Conservation (phyloP, 2,329 filamentous ascomycete species). For the Rutstroemia sp. region DNA sequence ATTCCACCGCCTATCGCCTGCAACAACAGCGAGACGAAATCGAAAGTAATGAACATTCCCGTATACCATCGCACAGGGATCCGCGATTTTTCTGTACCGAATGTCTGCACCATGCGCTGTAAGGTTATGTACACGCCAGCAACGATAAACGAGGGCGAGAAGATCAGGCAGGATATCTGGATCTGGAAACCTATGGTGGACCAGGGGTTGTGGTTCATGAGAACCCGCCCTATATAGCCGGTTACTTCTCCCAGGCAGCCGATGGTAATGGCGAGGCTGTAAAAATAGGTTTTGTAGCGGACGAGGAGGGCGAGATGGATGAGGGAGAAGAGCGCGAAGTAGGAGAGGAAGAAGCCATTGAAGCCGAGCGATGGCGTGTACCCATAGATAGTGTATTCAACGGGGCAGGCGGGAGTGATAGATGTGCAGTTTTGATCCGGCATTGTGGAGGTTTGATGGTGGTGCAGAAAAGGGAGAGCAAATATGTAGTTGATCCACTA, state of each 20-base stretch:
- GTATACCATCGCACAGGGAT: conserved; percentile 39
- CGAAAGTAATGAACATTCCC: conserved; percentile 50
- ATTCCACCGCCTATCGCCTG: conserved; percentile 52
- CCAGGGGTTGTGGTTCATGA: conserved; percentile 46
- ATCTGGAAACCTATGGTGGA: conserved; percentile 36
- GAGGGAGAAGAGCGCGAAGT: conserved; percentile 39
- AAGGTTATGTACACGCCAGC: conserved; percentile 56
- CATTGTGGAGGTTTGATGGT: not conserved
- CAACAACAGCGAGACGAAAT: conserved; percentile 48
- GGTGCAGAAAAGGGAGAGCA: not conserved
- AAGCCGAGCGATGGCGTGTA: conserved; percentile 49
- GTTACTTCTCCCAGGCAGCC: conserved; percentile 46
- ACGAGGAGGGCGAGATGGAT: conserved; percentile 36
- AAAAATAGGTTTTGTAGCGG: conserved; percentile 47
- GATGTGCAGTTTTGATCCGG: conserved; percentile 19
- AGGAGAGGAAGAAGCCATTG: conserved; percentile 46
- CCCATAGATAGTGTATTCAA: conserved; percentile 32
- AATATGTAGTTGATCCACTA: not conserved
- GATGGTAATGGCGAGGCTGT: conserved; percentile 35
- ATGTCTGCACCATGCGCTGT: conserved; percentile 16
- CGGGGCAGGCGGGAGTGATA: conserved; percentile 24
- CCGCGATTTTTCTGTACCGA: conserved; percentile 12
- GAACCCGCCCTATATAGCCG: conserved; percentile 49
- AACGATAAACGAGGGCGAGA: conserved; percentile 44
- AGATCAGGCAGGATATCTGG: conserved; percentile 35